These are phyloP conservation scores for Beauveria sp. DNA, from an alignment of 2,329 filamentous ascomycete genomes.

Conservation along the genomic window DNA sequence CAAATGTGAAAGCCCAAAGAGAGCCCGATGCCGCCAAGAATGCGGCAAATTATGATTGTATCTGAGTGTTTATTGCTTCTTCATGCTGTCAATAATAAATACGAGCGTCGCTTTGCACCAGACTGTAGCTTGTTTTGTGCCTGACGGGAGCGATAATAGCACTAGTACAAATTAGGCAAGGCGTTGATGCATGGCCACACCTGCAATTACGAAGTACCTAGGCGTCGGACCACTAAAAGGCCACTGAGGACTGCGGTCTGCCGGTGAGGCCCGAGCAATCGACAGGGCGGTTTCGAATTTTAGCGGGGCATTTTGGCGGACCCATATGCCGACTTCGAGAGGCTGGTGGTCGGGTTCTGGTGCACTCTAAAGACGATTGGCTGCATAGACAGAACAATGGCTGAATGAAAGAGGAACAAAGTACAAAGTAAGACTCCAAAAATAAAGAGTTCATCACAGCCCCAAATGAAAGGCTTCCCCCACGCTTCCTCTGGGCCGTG, in stretches of 20 bases:
- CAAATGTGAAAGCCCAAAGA: neutral
- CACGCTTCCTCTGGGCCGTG: too few relatives aligned
- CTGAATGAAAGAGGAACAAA: too few relatives aligned
- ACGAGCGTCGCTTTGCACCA: constrained; percentile 4
- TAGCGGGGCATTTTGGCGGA: neutral
- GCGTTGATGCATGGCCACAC: neutral
- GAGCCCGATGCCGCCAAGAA: constrained; percentile 16
- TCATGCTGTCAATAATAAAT: neutral
- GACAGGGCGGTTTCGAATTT: neutral
- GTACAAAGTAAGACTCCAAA: too few relatives aligned
- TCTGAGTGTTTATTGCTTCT: neutral
- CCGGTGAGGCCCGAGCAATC: neutral
- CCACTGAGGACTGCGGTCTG: neutral
- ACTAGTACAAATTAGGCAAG: neutral
- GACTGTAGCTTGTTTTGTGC: constrained; percentile 9
- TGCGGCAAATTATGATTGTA: constrained; percentile 30
- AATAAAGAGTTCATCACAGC: too few relatives aligned
- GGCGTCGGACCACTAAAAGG: neutral
- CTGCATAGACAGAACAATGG: too few relatives aligned
- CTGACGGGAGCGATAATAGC: neutral
- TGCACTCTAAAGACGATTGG: neutral
- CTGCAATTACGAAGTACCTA: neutral
- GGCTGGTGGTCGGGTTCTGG: neutral
- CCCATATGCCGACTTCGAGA: neutral
- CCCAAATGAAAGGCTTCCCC: too few relatives aligned